A percentile compares a stretch with the other conserved stretches of the same genome.
Conservation (phyloP, 23 red algal species). For the Gracilariopsis chorda region DNA sequence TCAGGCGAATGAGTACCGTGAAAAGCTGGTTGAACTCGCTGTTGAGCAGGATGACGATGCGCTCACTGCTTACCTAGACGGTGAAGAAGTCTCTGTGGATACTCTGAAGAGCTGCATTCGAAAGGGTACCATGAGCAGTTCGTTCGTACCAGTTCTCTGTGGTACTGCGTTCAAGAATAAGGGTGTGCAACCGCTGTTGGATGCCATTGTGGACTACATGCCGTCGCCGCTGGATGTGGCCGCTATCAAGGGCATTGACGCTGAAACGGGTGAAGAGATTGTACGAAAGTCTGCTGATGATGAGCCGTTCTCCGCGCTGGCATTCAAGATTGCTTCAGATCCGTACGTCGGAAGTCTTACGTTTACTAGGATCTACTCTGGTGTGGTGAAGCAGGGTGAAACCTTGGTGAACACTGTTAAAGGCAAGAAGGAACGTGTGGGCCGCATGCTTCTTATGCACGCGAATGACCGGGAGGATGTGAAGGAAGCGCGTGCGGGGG, state of each 20-base stretch:
- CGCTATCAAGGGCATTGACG: conserved; percentile 78
- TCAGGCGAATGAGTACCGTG: conserved; percentile 79
- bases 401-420: conserved; percentile 92
- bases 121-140: conserved; percentile 86
- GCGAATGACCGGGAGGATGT: conserved; percentile 98
- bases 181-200: conserved; percentile 96
- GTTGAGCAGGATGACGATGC: conserved; percentile 96
- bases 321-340: conserved; percentile 99
- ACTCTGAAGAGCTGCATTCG: conserved; percentile 74
- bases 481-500: conserved; percentile 86
- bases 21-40: conserved; percentile 89
- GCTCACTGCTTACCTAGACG: conserved; percentile 85
- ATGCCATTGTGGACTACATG: conserved; percentile 97
- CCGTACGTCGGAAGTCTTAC: conserved; percentile 96
- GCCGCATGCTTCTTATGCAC: conserved; percentile 98
- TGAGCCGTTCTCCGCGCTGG: conserved; percentile 94
- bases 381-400: conserved; percentile 77
- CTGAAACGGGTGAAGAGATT: conserved; percentile 73
- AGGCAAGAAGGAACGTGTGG: conserved; percentile 89
- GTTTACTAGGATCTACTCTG: conserved; percentile 96
- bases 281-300: conserved; percentile 73
- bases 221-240: conserved; percentile 90
- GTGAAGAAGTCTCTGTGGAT: conserved; percentile 66
- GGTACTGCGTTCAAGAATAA: conserved; percentile 99
- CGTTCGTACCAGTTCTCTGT: conserved; percentile 93